Evolutionary conservation across 148 eudicot genomes (phyloP), one percentile per base, ranked within the genome.

Genomic region (Cornus suecica): DNA sequence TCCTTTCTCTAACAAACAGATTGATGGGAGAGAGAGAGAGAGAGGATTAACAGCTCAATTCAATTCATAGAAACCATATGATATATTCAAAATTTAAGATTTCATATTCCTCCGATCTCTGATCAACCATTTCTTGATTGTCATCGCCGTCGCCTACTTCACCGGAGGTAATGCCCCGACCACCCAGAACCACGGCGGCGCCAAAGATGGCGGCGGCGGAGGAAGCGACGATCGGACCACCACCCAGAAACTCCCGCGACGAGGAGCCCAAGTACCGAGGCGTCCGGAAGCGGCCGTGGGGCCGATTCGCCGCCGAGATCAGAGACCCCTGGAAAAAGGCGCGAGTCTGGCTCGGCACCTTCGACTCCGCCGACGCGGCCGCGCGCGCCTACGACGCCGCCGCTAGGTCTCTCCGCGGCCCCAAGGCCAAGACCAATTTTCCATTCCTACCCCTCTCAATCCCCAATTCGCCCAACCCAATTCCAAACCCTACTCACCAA

Each of bases 341-440:
- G 5, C 85, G 93, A 3, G 93, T 89, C 58, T 89, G 93, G 93
- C 81, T 89, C 8, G 93, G 93, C 58, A 87, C 93, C 60, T 89
- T 89, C 45, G 93, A 89, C 70, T 87, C 93, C 27, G 89, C 93
- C 4, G 86, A 75, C 58, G 90, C 80, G 27, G 93, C 93, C 8
- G 93, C 93, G 2, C 89, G 83, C 15, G 90, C 93, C 28, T 89
- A 89, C 81, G 93, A 89, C 72, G 78, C 85, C 56, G 93, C 93
- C 27, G 89, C 93, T n/a, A 70, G 80, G 22, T 65, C 85, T 48
- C 84, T 87, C 73, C 93, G 90, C 11, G 93, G 93, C n/a, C 79
- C 89, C 14, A 87, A 89, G 30, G 93, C 93, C 23, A 87, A 87
- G 70, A 89, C 89, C 31, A 89, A 89, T 70, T 89, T 89, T 45